phyloP scores from a whole-genome alignment of 148 eudicot genomes.

The Silene uniflora region DNA sequence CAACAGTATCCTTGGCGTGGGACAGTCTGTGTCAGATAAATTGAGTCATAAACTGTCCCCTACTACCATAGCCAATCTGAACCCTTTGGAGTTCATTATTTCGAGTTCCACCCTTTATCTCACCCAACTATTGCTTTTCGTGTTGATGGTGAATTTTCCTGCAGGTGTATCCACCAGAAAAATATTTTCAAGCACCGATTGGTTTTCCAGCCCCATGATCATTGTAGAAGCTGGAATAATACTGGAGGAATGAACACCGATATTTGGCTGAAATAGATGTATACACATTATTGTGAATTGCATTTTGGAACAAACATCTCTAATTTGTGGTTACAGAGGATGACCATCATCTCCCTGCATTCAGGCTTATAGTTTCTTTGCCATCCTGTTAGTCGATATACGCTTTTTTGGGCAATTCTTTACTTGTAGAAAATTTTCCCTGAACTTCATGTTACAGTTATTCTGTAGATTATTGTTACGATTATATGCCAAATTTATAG shows the following conservation, averaged over 20 bases:
- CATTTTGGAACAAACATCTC: constrained; percentile 11
- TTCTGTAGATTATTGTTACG: constrained; percentile 13
- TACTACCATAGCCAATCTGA: too few relatives aligned
- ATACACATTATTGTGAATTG: constrained; percentile 24
- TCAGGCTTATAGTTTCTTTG: constrained; percentile 22
- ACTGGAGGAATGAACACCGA: constrained; percentile 9
- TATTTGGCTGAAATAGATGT: constrained; percentile 22
- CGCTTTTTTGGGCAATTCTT: constrained; percentile 24
- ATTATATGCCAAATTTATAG: constrained; percentile 9
- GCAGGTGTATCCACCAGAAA: constrained; percentile 6
- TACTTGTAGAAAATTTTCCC: constrained; percentile 21
- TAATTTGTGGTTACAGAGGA: constrained; percentile 12
- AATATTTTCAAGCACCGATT: not conserved
- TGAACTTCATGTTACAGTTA: not conserved
- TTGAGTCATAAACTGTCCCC: too few relatives aligned
- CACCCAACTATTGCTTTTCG: not conserved
- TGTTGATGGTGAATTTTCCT: constrained; percentile 4
- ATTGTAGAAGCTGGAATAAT: constrained; percentile 23
- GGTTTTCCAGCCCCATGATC: constrained; percentile 4
- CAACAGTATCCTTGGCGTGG: too few relatives aligned
- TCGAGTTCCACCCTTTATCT: too few relatives aligned
- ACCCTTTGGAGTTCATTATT: too few relatives aligned
- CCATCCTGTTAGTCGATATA: constrained; percentile 12
- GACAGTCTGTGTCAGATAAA: too few relatives aligned
- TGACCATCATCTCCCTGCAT: constrained; percentile 12